Conservation (phyloP, 164 flowering plant genomes). For the Sextonia rubra region DNA sequence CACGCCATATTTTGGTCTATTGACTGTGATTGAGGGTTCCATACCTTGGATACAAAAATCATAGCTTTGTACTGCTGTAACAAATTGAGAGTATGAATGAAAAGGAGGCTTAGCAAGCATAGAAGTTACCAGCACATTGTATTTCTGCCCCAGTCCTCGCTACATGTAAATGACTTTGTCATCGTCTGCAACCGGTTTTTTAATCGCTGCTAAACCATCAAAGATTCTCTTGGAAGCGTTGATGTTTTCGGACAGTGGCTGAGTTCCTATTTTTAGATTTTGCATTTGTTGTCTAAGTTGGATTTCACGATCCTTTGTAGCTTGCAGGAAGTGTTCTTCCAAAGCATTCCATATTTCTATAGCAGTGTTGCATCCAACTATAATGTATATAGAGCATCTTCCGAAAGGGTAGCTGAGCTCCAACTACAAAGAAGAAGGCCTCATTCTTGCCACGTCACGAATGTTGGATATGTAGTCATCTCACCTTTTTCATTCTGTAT, state of each 20-base stretch:
- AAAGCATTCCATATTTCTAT: neutral
- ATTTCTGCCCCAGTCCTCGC: neutral
- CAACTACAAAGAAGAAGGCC: neutral
- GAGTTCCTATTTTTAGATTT: neutral
- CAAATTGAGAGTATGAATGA: neutral
- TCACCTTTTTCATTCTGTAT: neutral
- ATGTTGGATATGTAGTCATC: no score
- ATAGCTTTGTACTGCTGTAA: neutral
- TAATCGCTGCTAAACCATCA: neutral
- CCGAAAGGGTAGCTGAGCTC: neutral
- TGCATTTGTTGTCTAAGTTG: no score
- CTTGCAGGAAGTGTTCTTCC: neutral
- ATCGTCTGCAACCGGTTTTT: neutral
- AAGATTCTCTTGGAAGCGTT: neutral
- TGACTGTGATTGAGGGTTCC: neutral
- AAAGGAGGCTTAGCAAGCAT: neutral
- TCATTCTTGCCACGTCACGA: neutral
- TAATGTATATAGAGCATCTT: neutral
- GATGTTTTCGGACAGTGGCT: neutral
- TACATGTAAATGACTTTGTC: neutral
- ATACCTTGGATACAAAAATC: neutral
- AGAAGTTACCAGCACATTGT: no score
- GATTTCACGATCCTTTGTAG: neutral
- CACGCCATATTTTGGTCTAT: neutral
- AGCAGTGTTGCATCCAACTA: neutral